Evolutionary conservation across 2,329 filamentous ascomycete species (phyloP).

Genomic region (Cryphonectria naterciae): DNA sequence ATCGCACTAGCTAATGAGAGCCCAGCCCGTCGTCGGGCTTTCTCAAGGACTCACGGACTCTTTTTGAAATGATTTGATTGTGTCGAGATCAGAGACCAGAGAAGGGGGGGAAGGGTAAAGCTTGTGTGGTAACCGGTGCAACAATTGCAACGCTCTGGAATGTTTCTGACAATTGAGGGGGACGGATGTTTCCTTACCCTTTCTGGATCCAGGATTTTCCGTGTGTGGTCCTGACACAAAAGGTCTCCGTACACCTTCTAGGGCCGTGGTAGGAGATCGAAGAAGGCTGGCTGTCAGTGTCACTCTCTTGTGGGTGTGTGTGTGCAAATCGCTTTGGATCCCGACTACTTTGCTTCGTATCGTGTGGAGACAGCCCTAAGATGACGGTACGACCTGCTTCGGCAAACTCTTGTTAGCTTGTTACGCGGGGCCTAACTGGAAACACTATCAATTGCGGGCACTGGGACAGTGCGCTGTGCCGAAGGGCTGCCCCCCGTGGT

Average conservation of each 20-base stretch:
- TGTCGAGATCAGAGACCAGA: conserved; percentile 8
- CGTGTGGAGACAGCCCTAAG: conserved; percentile 12
- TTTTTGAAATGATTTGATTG: conserved; percentile 5
- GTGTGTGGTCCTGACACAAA: conserved; percentile 17
- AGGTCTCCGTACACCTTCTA: conserved; percentile 23
- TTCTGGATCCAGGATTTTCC: conserved; percentile 22
- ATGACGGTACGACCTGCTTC: conserved; percentile 16
- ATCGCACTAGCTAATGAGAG: conserved; percentile 22
- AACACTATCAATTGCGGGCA: neutral
- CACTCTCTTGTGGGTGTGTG: conserved; percentile 17
- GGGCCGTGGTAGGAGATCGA: conserved; percentile 20
- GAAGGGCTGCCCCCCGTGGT: conserved; percentile 17
- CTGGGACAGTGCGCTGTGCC: conserved; percentile 21
- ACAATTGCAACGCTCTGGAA: conserved; percentile 28
- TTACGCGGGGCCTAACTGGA: neutral
- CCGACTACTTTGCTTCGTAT: conserved; percentile 18
- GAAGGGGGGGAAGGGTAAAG: neutral
- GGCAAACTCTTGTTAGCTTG: conserved; percentile 8
- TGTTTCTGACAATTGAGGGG: conserved; percentile 26
- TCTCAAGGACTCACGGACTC: neutral
- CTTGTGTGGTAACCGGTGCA: conserved; percentile 20
- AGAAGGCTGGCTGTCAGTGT: conserved; percentile 23
- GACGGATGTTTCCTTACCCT: conserved; percentile 29
- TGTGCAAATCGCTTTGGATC: conserved; percentile 21
- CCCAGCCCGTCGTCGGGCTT: conserved; percentile 24